Base-by-base conservation (phyloP, 768 basidiomycete species). In the Tephrocybe sp. region DNA sequence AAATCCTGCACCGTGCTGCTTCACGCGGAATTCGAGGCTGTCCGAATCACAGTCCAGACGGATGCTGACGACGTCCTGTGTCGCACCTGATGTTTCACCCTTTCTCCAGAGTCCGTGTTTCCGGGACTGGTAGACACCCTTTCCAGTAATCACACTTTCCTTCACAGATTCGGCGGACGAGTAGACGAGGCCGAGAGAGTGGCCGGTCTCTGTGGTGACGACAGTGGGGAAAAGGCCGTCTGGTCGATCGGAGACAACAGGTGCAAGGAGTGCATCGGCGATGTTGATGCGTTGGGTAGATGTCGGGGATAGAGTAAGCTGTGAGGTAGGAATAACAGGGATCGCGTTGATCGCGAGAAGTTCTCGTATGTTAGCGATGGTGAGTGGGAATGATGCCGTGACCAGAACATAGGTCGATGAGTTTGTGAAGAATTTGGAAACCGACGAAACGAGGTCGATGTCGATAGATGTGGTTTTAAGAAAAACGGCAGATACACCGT, bases 101-200 rank as follows among this genome's bases (percentile, higher is more conserved):
- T 99, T 99, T 45, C 89, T 76, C 97, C 97, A 99, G 26, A 98
- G 73, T 14, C 95, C 95, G 62, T 96, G 92, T 65, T 91, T 93
- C 54, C 97, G 84, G 17, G 95, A 98, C 65, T 98, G 94, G 65
- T 99, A 99, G 11, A 96, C 87, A 14, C 97, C 97, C 63, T 86
- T 87, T 23, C 93, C 93, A 2, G 93, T 86, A 32, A 84, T 54
- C 65, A 99, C 93, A 59, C 90, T 88, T 66, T 95, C 91, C 43
- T 78, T 80, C 60, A 98, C 77, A 4, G 94, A 96, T 59, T 88
- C 85, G 45, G 68, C 61, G 18, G 96, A 98, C 10, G 97, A 98
- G 73, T 99, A 99, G 30, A 98, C 97, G 49, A 99, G 81, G 15
- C 97, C 97, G 14, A 98, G 83, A 4, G 86, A 77, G 57, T 84